phyloP scores from a whole-genome alignment of 2,329 filamentous ascomycete species.

The Cryphonectria carpinicola region DNA sequence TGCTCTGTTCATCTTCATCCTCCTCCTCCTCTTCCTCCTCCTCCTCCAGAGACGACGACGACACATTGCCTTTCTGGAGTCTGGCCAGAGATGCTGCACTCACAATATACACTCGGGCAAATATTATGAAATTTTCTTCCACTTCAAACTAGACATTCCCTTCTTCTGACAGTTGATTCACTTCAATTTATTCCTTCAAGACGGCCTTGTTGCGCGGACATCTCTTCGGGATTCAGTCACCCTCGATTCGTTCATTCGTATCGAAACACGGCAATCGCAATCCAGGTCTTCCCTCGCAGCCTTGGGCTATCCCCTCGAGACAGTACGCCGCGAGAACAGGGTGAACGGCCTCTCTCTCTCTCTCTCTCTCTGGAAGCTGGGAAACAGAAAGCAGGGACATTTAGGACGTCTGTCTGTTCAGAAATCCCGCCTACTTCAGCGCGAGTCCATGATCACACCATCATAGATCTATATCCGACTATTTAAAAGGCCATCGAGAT shows the following conservation, averaged over 20 bases:
- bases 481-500: not conserved
- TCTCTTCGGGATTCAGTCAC: not conserved
- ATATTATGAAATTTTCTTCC: not conserved
- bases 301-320: not conserved
- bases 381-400: not conserved
- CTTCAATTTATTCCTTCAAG: not conserved
- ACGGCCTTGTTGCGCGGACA: not conserved
- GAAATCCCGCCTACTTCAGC: not conserved
- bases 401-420: not conserved
- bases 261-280: not conserved
- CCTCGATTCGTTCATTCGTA: not conserved
- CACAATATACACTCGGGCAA: not conserved
- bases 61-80: conserved; percentile 1
- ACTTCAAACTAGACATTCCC: not conserved
- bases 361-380: not conserved
- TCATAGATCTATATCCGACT: not conserved
- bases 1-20: not conserved
- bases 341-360: not conserved
- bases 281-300: not conserved
- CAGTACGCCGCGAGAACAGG: not conserved
- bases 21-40: not conserved
- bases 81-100: not conserved
- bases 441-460: conserved; percentile 1
- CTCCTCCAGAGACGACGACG: not conserved
- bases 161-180: not conserved